Percentiles rank a stretch among this genome's conserved stretches.
These are phyloP conservation scores for Zygosaccharomyces sapae DNA, from an alignment of 1,139 yeast genomes.

Conservation along the genomic window DNA sequence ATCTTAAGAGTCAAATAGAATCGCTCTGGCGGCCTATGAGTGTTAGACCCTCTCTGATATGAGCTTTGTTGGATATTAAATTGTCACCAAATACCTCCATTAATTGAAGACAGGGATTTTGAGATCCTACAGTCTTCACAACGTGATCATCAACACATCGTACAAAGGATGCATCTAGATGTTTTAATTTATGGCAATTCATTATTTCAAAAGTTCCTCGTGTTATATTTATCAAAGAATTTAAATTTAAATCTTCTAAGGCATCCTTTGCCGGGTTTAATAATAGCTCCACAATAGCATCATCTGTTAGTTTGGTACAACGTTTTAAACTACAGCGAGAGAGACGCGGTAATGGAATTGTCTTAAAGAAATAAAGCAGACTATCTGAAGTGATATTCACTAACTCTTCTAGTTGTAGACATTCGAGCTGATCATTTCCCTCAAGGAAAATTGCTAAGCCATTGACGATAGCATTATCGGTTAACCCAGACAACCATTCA, in stretches of 20 bases:
- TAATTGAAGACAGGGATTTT: slow-evolving; percentile 57
- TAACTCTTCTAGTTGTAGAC: slow-evolving; percentile 37
- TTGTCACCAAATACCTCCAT: slow-evolving; percentile 80
- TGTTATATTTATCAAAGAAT: slow-evolving; percentile 62
- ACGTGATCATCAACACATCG: slow-evolving; percentile 65
- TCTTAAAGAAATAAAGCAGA: slow-evolving; percentile 50
- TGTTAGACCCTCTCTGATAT: slow-evolving; percentile 50
- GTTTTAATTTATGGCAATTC: slow-evolving; percentile 55
- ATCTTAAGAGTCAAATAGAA: slow-evolving; percentile 37
- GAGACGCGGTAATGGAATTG: slow-evolving; percentile 51
- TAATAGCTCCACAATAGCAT: slow-evolving; percentile 55
- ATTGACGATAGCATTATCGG: slow-evolving; percentile 57
- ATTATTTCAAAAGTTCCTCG: slow-evolving; percentile 47
- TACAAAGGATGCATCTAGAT: slow-evolving; percentile 72
- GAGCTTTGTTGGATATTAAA: slow-evolving; percentile 56
- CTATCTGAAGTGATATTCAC: slow-evolving; percentile 68
- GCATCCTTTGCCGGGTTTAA: slow-evolving; percentile 58
- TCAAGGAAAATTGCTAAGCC: slow-evolving; percentile 51
- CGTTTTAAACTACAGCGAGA: slow-evolving; percentile 59
- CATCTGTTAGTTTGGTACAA: slow-evolving; percentile 62
- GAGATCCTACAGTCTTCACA: slow-evolving; percentile 48
- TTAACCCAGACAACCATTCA: slow-evolving; percentile 72
- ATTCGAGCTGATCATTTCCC: slow-evolving; percentile 19
- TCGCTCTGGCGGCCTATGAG: slow-evolving; percentile 78
- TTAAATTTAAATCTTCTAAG: slow-evolving; percentile 62